A percentile compares a stretch with the other conserved stretches of the same genome.
These are phyloP conservation scores for Alternaria ethzedia DNA, from an alignment of 2,329 filamentous ascomycete species.

Conservation along the genomic window DNA sequence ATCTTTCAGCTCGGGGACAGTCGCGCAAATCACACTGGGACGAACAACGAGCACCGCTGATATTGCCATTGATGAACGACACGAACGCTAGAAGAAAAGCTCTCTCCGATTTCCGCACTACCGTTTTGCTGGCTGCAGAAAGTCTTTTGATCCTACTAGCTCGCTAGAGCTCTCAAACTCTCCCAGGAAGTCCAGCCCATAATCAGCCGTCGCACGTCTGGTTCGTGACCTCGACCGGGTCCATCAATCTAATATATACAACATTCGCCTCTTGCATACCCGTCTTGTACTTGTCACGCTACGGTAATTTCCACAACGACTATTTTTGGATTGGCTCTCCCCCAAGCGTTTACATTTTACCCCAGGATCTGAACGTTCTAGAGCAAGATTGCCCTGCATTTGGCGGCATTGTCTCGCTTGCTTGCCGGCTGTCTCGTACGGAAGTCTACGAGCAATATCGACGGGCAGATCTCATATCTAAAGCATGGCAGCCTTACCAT, in stretches of 20 bases:
- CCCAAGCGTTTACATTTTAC: conserved; percentile 11
- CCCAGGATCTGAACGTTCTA: conserved; percentile 33
- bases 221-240: conserved; percentile 37
- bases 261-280: conserved; percentile 19
- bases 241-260: conserved; percentile 45
- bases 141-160: conserved; percentile 25
- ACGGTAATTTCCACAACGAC: conserved; percentile 16
- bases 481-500: conserved; percentile 26
- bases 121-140: conserved; percentile 17
- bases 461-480: conserved; percentile 19
- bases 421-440: conserved; percentile 22
- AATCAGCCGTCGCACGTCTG: conserved; percentile 34
- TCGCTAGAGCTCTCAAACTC: conserved; percentile 33
- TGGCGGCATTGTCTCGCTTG: conserved; percentile 4
- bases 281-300: conserved; percentile 22
- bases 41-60: conserved; percentile 12
- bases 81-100: conserved; percentile 26
- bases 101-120: conserved; percentile 5
- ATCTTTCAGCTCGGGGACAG: background rate
- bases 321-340: conserved; percentile 32
- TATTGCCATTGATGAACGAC: conserved; percentile 38
- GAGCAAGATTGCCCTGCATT: conserved; percentile 25
- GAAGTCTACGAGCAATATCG: conserved; percentile 33
- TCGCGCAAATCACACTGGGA: background rate
- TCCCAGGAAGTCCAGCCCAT: conserved; percentile 20